Conservation (phyloP, 2,329 filamentous ascomycete species). For the Knoxdaviesia proteae region DNA sequence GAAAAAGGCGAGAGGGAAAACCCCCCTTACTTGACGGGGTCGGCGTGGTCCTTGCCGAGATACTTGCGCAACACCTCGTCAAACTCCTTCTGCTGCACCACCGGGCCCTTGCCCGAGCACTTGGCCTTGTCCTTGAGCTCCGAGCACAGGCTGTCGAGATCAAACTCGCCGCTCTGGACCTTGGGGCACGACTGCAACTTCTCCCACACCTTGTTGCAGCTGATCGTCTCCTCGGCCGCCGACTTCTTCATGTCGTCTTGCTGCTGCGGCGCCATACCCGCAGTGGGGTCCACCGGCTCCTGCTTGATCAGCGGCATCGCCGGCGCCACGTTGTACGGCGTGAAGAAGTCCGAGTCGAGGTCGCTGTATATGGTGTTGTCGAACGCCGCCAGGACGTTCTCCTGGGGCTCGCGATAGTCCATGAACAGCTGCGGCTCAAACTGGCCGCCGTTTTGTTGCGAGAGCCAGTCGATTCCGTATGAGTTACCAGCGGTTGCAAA, state of each 20-base stretch:
- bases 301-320: slow-evolving; percentile 18
- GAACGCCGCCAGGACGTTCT: slow-evolving; percentile 53
- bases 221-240: slow-evolving; percentile 34
- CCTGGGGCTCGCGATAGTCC: slow-evolving; percentile 78
- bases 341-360: slow-evolving; percentile 61
- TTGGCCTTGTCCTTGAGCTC: slow-evolving; percentile 91
- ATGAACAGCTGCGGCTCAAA: slow-evolving; percentile 87
- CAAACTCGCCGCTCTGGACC: slow-evolving; percentile 77
- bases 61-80: slow-evolving; percentile 54
- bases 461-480: slow-evolving; percentile 42
- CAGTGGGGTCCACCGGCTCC: too few relatives aligned
- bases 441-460: slow-evolving; percentile 60
- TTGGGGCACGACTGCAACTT: slow-evolving; percentile 70
- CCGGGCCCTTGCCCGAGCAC: slow-evolving; percentile 76
- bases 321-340: slow-evolving; percentile 51
- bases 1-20: neutral
- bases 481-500: slow-evolving; percentile 26
- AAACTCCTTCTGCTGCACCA: slow-evolving; percentile 77
- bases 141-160: slow-evolving; percentile 79
- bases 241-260: too few relatives aligned
- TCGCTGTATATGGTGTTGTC: slow-evolving; percentile 53
- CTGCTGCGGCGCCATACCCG: too few relatives aligned
- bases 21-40: neutral
- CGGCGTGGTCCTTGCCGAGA: slow-evolving; percentile 20
- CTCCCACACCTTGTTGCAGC: slow-evolving; percentile 89